These are phyloP conservation scores for Penicillium sp. DNA, from an alignment of 2,329 filamentous ascomycete species.

Conservation along the genomic window DNA sequence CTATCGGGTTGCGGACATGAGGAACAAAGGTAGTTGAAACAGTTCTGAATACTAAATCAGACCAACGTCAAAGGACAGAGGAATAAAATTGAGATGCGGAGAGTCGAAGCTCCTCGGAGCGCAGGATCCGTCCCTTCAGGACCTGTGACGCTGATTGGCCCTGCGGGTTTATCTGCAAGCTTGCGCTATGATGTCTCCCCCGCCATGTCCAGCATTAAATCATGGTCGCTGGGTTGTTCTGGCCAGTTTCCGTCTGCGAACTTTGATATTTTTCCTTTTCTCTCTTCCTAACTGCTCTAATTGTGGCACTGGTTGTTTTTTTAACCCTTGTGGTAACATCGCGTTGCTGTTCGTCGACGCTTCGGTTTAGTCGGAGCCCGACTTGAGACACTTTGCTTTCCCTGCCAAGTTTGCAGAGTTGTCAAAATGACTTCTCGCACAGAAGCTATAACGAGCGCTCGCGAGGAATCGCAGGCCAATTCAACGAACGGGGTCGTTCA, in stretches of 20 bases:
- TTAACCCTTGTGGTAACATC: not conserved
- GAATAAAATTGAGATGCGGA: constrained; percentile 11
- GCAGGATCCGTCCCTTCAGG: constrained; percentile 10
- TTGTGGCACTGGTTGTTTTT: not conserved
- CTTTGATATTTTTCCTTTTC: not conserved
- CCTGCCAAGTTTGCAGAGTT: constrained; percentile 1
- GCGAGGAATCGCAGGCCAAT: constrained; percentile 8
- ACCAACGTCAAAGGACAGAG: not conserved
- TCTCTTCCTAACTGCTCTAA: not conserved
- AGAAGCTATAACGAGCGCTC: constrained; percentile 14
- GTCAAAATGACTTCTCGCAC: constrained; percentile 20
- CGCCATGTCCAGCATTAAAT: constrained; percentile 7
- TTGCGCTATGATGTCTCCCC: constrained; percentile 12
- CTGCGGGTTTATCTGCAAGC: constrained; percentile 9
- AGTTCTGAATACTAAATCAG: not conserved
- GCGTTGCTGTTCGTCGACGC: not conserved
- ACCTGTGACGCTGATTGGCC: constrained; percentile 19
- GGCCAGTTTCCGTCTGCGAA: not conserved
- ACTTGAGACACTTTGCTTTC: not conserved
- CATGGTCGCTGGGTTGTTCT: not conserved
- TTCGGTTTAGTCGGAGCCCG: constrained; percentile 3
- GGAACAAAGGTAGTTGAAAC: not conserved
- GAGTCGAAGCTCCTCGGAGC: constrained; percentile 13
- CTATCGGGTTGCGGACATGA: not conserved
- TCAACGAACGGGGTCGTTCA: constrained; percentile 10